A percentile compares a stretch with the other conserved stretches of the same genome.
Evolutionary conservation across 352 stramenopile species (phyloP).

Genomic region (Phytophthora chlamydospora): DNA sequence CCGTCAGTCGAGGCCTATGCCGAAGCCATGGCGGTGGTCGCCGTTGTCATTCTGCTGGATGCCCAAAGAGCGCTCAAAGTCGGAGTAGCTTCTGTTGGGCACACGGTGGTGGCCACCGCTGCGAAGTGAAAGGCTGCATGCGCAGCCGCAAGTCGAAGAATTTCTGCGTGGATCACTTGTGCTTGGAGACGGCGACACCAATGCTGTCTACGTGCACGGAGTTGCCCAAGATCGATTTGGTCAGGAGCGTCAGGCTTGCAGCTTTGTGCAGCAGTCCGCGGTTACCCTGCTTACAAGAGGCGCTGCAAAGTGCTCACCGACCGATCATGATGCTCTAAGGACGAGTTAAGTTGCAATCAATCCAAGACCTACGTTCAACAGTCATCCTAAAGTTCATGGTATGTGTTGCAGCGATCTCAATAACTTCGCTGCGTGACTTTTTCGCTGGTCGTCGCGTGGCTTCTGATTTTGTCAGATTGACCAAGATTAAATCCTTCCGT

Average conservation of each 20-base stretch:
- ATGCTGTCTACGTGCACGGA: not conserved
- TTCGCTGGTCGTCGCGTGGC: too few relatives aligned
- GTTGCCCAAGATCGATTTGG: not conserved
- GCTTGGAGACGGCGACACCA: constrained; percentile 6
- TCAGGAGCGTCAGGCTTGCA: not conserved
- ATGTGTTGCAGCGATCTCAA: too few relatives aligned
- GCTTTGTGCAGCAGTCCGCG: too few relatives aligned
- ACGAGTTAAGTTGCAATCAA: too few relatives aligned
- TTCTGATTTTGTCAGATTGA: too few relatives aligned
- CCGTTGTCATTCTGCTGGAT: constrained; percentile 50
- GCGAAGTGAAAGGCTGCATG: constrained; percentile 58
- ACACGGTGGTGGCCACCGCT: constrained; percentile 63
- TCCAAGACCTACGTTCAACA: too few relatives aligned
- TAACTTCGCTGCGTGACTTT: too few relatives aligned
- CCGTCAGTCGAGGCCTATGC: constrained; percentile 60
- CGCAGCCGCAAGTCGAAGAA: constrained; percentile 59
- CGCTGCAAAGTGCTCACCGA: too few relatives aligned
- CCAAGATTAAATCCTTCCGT: too few relatives aligned
- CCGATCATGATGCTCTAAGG: too few relatives aligned
- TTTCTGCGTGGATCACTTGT: constrained; percentile 20
- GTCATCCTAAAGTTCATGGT: too few relatives aligned
- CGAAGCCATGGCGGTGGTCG: constrained; percentile 61
- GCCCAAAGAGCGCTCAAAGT: constrained; percentile 58
- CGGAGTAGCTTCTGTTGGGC: constrained; percentile 60
- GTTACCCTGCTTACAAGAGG: too few relatives aligned